phyloP scores from a whole-genome alignment of 148 eudicot genomes.

The Pharnaceum exiguum region DNA sequence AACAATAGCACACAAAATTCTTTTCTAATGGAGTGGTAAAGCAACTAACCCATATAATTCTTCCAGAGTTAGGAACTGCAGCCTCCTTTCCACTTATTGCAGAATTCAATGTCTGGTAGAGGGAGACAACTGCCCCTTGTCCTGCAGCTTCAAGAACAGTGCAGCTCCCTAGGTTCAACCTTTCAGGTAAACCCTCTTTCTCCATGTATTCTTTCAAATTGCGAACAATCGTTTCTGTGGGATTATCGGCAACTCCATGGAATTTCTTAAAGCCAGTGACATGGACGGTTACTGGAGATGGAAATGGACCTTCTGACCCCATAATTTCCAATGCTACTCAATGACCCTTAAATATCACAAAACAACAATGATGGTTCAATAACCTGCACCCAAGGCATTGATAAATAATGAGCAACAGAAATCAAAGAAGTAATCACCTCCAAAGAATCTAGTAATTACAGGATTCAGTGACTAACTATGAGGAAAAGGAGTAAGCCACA shows the following conservation, averaged over 20 bases:
- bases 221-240: constrained; percentile 76
- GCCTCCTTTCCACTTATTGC: constrained; percentile 35
- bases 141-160: constrained; percentile 92
- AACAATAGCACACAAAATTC: background rate
- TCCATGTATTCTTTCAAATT: constrained; percentile 63
- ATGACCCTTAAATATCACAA: constrained; percentile 18
- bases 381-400: constrained; percentile 32
- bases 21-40: background rate
- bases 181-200: constrained; percentile 65
- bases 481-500: no score
- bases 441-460: background rate
- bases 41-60: constrained; percentile 78
- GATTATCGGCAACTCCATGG: constrained; percentile 95
- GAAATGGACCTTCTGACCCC: constrained; percentile 98
- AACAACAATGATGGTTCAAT: background rate
- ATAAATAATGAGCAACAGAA: background rate
- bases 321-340: constrained; percentile 31
- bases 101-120: constrained; percentile 77
- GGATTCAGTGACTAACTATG: no score
- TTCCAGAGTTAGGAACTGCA: constrained; percentile 36
- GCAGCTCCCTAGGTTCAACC: constrained; percentile 82
- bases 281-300: constrained; percentile 64
- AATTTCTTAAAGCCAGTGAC: constrained; percentile 93
- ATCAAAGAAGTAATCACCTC: background rate
- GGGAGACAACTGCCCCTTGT: constrained; percentile 76